Evolutionary conservation across 2,329 filamentous ascomycete genomes (phyloP).

Genomic region (Beauveria brongniartii): DNA sequence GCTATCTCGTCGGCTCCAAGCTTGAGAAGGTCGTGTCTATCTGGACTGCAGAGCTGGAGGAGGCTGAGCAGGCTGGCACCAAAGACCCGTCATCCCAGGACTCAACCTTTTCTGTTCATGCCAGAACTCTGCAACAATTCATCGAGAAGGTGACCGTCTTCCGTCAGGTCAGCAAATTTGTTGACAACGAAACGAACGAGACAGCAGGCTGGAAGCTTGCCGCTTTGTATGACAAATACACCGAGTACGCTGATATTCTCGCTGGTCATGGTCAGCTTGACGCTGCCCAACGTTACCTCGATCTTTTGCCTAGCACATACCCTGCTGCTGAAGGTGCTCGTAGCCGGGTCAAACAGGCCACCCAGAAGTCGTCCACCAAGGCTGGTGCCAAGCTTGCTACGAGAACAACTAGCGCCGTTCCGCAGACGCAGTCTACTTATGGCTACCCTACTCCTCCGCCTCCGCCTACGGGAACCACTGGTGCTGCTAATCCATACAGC

Average conservation of each 20-base stretch:
- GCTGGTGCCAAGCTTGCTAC: slow-evolving; percentile 19
- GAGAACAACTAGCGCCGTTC: slow-evolving; percentile 24
- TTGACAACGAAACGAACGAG: slow-evolving; percentile 65
- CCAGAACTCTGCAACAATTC: slow-evolving; percentile 79
- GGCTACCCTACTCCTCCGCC: slow-evolving; percentile 39
- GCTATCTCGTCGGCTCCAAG: slow-evolving; percentile 91
- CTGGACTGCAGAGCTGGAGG: slow-evolving; percentile 84
- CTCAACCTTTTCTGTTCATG: slow-evolving; percentile 86
- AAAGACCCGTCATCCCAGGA: slow-evolving; percentile 58
- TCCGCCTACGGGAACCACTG: slow-evolving; percentile 26
- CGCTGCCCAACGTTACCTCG: slow-evolving; percentile 84
- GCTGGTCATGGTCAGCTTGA: slow-evolving; percentile 81
- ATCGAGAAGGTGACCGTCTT: slow-evolving; percentile 99
- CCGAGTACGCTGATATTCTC: slow-evolving; percentile 92
- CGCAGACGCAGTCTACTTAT: slow-evolving; percentile 32
- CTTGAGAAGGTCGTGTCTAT: slow-evolving; percentile 94
- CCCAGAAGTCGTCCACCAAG: slow-evolving; percentile 38
- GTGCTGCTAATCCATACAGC: slow-evolving; percentile 23
- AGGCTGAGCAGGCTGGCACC: slow-evolving; percentile 69
- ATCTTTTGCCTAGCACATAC: slow-evolving; percentile 75
- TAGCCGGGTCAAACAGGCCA: slow-evolving; percentile 77
- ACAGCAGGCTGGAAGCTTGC: slow-evolving; percentile 81
- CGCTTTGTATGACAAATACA: slow-evolving; percentile 86
- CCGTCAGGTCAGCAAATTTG: slow-evolving; percentile 85
- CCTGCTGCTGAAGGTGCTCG: slow-evolving; percentile 81